A percentile compares a stretch with the other conserved stretches of the same genome.
Conservation (phyloP, 768 basidiomycete genomes). For the Termitomyces sp. region DNA sequence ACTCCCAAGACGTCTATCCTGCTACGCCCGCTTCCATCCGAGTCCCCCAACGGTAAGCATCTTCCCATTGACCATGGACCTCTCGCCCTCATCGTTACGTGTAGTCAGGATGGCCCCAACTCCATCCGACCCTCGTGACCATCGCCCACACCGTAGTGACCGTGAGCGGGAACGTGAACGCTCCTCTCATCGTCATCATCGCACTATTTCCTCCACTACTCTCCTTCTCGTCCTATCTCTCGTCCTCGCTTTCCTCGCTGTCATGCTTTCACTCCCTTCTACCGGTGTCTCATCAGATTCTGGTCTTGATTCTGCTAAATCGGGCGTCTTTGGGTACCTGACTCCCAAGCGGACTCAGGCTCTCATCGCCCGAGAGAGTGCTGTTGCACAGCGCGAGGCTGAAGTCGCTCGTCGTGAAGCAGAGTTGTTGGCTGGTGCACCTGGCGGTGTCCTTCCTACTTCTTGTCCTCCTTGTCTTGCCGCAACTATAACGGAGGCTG, state of each 20-base stretch:
- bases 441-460: conserved; percentile 68
- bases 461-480: conserved; percentile 60
- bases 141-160: conserved; percentile 40
- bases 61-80: conserved; percentile 3
- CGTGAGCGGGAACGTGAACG: conserved; percentile 42
- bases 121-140: conserved; percentile 73
- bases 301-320: conserved; percentile 33
- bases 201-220: conserved; percentile 87
- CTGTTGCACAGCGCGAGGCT: conserved; percentile 78
- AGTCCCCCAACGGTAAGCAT: conserved; percentile 59
- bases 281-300: conserved; percentile 28
- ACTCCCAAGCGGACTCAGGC: conserved; percentile 81
- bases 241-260: conserved; percentile 81
- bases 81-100: conserved; percentile 10
- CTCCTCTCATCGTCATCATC: conserved; percentile 68
- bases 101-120: conserved; percentile 87
- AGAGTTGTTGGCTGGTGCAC: conserved; percentile 76
- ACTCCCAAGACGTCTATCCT: conserved; percentile 57
- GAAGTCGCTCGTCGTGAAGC: conserved; percentile 89
- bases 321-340: conserved; percentile 66
- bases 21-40: conserved; percentile 55
- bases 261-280: conserved; percentile 84
- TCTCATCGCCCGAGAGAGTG: conserved; percentile 72
- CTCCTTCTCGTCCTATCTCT: conserved; percentile 83
- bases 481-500: conserved; percentile 50